A percentile compares a stretch with the other conserved stretches of the same genome.
Evolutionary conservation across 176 grass and related monocot species (phyloP).

Genomic region (Dactylis glomerata): DNA sequence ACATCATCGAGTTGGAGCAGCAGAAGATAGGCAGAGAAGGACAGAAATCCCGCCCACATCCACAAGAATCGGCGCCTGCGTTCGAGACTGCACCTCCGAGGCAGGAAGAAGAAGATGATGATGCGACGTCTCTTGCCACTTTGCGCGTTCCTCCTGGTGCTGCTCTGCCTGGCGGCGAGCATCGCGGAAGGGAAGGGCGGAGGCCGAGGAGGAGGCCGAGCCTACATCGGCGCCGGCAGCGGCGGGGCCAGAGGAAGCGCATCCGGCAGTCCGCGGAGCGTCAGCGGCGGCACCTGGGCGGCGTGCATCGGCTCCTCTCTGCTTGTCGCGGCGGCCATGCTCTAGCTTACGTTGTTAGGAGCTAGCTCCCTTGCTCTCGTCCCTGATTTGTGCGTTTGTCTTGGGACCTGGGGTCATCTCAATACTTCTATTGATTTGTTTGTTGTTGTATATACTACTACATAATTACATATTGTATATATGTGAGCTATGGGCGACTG

Average conservation of each 20-base stretch:
- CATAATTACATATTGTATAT: too few relatives aligned
- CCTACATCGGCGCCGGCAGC: not conserved
- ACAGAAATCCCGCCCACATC: not conserved
- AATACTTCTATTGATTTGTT: not conserved
- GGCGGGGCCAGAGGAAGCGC: constrained; percentile 7
- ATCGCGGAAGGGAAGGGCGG: constrained; percentile 21
- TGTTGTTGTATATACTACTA: not conserved
- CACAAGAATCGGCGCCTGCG: not conserved
- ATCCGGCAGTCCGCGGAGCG: not conserved
- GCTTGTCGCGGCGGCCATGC: constrained; percentile 26
- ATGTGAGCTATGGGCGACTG: too few relatives aligned
- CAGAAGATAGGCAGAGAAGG: not conserved
- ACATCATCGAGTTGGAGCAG: not conserved
- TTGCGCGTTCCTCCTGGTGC: constrained; percentile 22
- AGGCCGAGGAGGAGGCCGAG: not conserved
- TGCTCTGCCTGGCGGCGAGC: constrained; percentile 15
- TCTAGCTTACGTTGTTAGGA: not conserved
- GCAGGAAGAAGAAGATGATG: not conserved
- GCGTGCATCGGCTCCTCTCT: constrained; percentile 27
- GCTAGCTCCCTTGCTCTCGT: not conserved
- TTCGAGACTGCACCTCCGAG: not conserved
- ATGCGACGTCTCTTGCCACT: not conserved
- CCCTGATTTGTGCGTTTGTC: not conserved
- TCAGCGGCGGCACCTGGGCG: constrained; percentile 41
- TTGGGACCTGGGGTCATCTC: not conserved